Percentiles rank a stretch among this genome's conserved stretches.
Conservation (phyloP, 257 asterid genomes). For the Jacaranda copaia region DNA sequence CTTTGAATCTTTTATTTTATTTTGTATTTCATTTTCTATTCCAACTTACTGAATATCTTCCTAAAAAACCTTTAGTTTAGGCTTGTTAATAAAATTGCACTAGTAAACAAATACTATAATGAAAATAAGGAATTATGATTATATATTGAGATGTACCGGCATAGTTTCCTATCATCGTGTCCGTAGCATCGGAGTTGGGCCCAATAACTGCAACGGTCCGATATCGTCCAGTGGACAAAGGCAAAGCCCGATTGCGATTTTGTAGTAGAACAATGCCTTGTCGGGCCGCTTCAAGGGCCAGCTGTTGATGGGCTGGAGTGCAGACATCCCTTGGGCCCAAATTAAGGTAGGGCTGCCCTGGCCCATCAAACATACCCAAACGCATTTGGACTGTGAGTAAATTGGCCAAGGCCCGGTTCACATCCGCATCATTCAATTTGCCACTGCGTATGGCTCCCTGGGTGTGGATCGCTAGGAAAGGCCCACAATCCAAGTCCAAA, state of each 20-base stretch:
- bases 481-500: constrained; percentile 95
- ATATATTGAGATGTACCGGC: constrained; percentile 59
- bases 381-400: constrained; percentile 84
- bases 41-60: neutral
- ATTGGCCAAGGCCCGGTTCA: constrained; percentile 68
- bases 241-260: constrained; percentile 68
- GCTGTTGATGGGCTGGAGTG: constrained; percentile 69
- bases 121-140: neutral
- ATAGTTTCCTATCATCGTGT: constrained; percentile 90
- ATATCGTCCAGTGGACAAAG: constrained; percentile 58
- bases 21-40: too few species aligned
- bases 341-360: constrained; percentile 58
- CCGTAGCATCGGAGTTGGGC: constrained; percentile 83
- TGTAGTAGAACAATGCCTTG: constrained; percentile 88
- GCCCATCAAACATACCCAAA: constrained; percentile 91
- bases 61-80: too few species aligned
- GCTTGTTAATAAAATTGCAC: too few species aligned
- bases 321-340: constrained; percentile 89
- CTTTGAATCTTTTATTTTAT: too few species aligned
- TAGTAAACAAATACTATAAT: too few species aligned
- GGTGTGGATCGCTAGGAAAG: constrained; percentile 74
- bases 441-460: constrained; percentile 68
- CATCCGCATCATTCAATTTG: constrained; percentile 60
- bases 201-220: constrained; percentile 80
- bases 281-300: constrained; percentile 92